Evolutionary conservation across 805 yeast genomes (phyloP).

Genomic region (Ogataea methylovora): DNA sequence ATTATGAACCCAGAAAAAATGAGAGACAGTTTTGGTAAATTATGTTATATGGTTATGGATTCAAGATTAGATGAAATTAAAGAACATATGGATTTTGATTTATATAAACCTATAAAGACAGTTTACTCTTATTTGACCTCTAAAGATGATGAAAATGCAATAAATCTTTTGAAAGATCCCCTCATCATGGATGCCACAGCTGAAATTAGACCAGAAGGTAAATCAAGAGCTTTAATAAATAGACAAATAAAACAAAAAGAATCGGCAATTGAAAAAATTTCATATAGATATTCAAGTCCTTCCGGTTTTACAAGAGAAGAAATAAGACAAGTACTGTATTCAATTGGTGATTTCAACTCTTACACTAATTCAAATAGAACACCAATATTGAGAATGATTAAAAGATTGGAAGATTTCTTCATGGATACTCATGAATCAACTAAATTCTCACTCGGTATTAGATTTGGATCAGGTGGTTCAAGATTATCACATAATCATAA

Average conservation of each 20-base stretch:
- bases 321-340: conserved; percentile 63
- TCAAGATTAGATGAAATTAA: conserved; percentile 66
- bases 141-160: conserved; percentile 27
- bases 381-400: conserved; percentile 59
- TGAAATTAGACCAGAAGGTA: conserved; percentile 55
- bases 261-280: conserved; percentile 54
- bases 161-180: conserved; percentile 48
- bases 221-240: conserved; percentile 45
- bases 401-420: conserved; percentile 42
- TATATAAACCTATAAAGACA: conserved; percentile 65
- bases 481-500: conserved; percentile 67
- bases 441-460: conserved; percentile 49
- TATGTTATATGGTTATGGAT: conserved; percentile 83
- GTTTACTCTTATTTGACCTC: conserved; percentile 41
- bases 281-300: conserved; percentile 36
- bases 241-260: conserved; percentile 61
- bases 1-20: conserved; percentile 79
- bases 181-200: conserved; percentile 56
- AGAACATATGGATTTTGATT: conserved; percentile 66
- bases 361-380: conserved; percentile 61
- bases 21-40: conserved; percentile 72
- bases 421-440: conserved; percentile 16
- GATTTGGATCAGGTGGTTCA: conserved; percentile 61
- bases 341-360: conserved; percentile 73
- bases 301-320: conserved; percentile 47